Base-by-base conservation (phyloP, 306 rosid genomes). In the Castanospermum australe region DNA sequence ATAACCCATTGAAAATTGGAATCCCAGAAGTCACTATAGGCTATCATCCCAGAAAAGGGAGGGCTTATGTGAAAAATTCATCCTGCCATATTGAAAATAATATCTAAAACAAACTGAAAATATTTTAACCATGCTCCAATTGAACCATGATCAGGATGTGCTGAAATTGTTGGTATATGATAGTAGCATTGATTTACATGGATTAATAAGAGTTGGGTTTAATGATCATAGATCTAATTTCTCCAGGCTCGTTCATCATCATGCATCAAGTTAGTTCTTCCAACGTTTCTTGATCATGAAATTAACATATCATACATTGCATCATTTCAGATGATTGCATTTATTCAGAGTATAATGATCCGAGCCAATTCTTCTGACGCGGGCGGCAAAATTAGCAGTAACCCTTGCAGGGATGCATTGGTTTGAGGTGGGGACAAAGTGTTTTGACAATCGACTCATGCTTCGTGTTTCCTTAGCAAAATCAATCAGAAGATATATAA, bases 241-340 rank as follows among this genome's bases (percentile, higher is more conserved):
- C 18, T 28, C 15, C 5, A 35, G 9, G 24, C 11, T 28, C 71
- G 14, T 47, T 36, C 60, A 44, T 41, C 42, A 22, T 20, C 42
- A 48, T 28, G 6, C 22, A 25, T 44, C 10, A 4, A 35, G n/a
- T 33, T 5, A 13, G 41, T 32, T 51, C 1, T 39, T 9, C 30
- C 17, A 7, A 13, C 21, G n/a, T 60, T 20, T 68, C 30, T 45
- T 17, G 47, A 36, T 42, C 8, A 65, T 33, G 69, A 33, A 47
- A 39, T 66, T 69, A 21, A 51, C 62, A 62, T 47, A 48, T 62
- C 5, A 50, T 14, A 54, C 4, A 71, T 35, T 61, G 33, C n/a
- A n/a, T n/a, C n/a, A 41, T 50, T 75, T 88, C 94, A 90, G 94
- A 36, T 81, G 83, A 70, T 88, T 36, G 88, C 86, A 42, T 83